A percentile compares a stretch with the other conserved stretches of the same genome.
These are phyloP conservation scores for Aureobasidium vineae DNA, from an alignment of 2,329 filamentous ascomycete genomes.

Conservation along the genomic window DNA sequence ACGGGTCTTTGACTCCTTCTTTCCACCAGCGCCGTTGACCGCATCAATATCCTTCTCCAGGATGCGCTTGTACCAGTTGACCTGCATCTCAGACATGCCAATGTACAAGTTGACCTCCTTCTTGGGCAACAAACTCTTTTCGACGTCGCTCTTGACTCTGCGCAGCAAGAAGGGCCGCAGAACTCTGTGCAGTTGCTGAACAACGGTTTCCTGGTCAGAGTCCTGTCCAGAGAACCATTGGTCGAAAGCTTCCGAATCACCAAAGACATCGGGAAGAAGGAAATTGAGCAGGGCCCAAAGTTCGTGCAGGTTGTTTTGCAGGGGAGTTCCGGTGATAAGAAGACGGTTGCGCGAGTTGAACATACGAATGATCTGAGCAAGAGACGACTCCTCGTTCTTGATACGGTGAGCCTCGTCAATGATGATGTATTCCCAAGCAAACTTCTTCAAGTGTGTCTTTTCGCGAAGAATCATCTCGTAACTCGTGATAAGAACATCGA, in stretches of 20 bases:
- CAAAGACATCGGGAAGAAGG: slow-evolving; percentile 95
- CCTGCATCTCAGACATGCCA: slow-evolving; percentile 98
- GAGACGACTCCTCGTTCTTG: slow-evolving; percentile 97
- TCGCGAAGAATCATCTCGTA: slow-evolving; percentile 99
- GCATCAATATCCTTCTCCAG: slow-evolving; percentile 98
- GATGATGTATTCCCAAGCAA: slow-evolving; percentile 99
- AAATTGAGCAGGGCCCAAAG: slow-evolving; percentile 98
- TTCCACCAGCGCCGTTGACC: slow-evolving; percentile 93
- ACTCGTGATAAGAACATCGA: slow-evolving; percentile 96
- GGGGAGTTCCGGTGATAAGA: slow-evolving; percentile 91
- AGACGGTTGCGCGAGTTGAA: slow-evolving; percentile 95
- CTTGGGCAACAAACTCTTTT: slow-evolving; percentile 95
- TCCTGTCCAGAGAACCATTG: slow-evolving; percentile 95
- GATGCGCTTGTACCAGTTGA: slow-evolving; percentile 99
- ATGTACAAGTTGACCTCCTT: slow-evolving; percentile 97
- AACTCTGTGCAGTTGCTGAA: slow-evolving; percentile 92
- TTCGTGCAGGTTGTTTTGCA: slow-evolving; percentile 98
- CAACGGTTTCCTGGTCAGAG: slow-evolving; percentile 89
- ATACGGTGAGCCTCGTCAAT: slow-evolving; percentile 98
- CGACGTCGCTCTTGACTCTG: slow-evolving; percentile 94
- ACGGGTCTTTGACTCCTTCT: slow-evolving; percentile 95
- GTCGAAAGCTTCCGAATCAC: slow-evolving; percentile 93
- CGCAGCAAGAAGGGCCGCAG: slow-evolving; percentile 90
- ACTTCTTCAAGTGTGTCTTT: slow-evolving; percentile 92
- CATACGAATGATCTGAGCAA: slow-evolving; percentile 92